These are phyloP conservation scores for Physaria fendleri DNA, from an alignment of 345 rosid species.

Conservation along the genomic window DNA sequence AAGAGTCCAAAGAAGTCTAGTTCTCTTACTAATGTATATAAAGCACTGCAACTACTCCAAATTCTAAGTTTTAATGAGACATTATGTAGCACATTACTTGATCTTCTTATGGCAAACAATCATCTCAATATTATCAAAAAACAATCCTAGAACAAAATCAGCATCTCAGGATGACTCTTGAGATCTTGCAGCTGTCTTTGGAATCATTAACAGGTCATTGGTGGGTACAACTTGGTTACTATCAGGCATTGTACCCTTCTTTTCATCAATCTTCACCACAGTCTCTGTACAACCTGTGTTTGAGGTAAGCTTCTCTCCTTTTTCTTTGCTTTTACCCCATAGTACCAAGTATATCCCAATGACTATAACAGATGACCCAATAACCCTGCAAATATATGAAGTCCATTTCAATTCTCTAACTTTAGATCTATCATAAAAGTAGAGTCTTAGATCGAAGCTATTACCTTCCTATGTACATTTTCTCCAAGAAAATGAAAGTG, in stretches of 20 bases:
- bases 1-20: conserved; percentile 7
- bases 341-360: conserved; percentile 35
- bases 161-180: conserved; percentile 13
- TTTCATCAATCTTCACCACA: conserved; percentile 9
- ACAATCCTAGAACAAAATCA: conserved; percentile 6
- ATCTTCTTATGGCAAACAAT: conserved; percentile 22
- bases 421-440: background rate
- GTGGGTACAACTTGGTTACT: conserved; percentile 7
- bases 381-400: conserved; percentile 31
- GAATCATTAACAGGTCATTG: no score
- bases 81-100: conserved; percentile 13
- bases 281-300: conserved; percentile 22
- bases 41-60: conserved; percentile 4
- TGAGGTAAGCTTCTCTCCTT: conserved; percentile 6
- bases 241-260: background rate
- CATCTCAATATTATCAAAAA: conserved; percentile 3
- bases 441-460: background rate
- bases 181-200: conserved; percentile 15
- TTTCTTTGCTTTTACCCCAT: conserved; percentile 45
- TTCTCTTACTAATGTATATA: conserved; percentile 8
- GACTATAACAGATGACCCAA: conserved; percentile 35
- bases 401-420: background rate
- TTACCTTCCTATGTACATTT: conserved; percentile 54
- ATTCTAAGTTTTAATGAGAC: conserved; percentile 36
- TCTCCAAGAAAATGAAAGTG: conserved; percentile 42